A percentile compares a stretch with the other conserved stretches of the same genome.
phyloP scores from a whole-genome alignment of 495 filamentous ascomycete genomes.

The Acidomyces sp. region DNA sequence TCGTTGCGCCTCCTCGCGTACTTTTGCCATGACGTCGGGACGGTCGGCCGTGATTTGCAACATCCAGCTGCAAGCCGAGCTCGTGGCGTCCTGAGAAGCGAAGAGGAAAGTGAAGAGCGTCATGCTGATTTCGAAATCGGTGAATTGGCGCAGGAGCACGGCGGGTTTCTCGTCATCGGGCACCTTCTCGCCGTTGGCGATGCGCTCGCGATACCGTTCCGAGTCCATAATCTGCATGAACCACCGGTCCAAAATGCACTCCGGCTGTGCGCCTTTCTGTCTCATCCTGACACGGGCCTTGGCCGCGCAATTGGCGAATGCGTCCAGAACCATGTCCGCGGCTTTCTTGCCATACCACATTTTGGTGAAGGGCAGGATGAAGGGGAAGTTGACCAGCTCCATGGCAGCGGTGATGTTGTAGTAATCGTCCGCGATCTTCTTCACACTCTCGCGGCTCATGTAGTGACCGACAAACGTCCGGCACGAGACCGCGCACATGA shows the following conservation, averaged over 20 bases:
- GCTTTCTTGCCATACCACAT: slow-evolving; percentile 97
- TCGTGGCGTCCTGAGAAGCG: slow-evolving; percentile 93
- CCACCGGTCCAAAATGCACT: slow-evolving; percentile 94
- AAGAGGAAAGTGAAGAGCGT: slow-evolving; percentile 97
- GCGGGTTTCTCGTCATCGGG: slow-evolving; percentile 65
- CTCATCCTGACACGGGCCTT: slow-evolving; percentile 83
- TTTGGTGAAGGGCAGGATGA: slow-evolving; percentile 92
- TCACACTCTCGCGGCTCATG: slow-evolving; percentile 72
- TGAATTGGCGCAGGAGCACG: slow-evolving; percentile 71
- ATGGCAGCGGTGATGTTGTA: slow-evolving; percentile 91
- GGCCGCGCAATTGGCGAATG: slow-evolving; percentile 82
- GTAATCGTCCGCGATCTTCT: slow-evolving; percentile 95
- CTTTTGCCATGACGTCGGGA: slow-evolving; percentile 76
- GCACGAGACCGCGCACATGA: slow-evolving; percentile 90
- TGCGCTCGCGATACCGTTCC: slow-evolving; percentile 58
- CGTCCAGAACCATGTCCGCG: slow-evolving; percentile 76
- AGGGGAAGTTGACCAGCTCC: slow-evolving; percentile 95
- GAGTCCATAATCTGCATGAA: slow-evolving; percentile 73
- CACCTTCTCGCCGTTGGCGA: slow-evolving; percentile 52
- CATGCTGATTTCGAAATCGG: slow-evolving; percentile 84
- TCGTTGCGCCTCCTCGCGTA: slow-evolving; percentile 80
- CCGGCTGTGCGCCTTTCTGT: slow-evolving; percentile 69
- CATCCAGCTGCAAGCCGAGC: slow-evolving; percentile 82
- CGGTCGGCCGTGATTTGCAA: slow-evolving; percentile 92
- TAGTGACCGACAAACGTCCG: slow-evolving; percentile 96